Base-by-base conservation (phyloP, 1,284 basidiomycete species). In the Irpex rosettiformis region DNA sequence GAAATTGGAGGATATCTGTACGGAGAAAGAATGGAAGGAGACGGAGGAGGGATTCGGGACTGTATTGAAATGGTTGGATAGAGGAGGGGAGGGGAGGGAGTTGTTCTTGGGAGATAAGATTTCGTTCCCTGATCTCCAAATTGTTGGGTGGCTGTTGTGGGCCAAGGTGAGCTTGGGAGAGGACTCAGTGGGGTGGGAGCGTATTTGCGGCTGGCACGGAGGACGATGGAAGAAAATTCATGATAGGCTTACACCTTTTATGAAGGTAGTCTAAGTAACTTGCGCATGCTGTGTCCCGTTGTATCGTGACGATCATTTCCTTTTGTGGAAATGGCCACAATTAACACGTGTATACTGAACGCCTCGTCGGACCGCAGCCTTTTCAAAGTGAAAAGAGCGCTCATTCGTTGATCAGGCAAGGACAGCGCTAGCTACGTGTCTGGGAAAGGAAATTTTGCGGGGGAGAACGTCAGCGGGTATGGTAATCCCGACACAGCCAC, bases 181-280 rank as follows among this genome's bases (percentile, higher is more conserved):
- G 54, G 57, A 62, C 11, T 60, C 63, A 16, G 43, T 59, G 52
- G 65, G 63, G 24, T 66, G 65, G 65, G 47, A 48, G 52, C 54
- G 60, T 45, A 49, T 65, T 13, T 55, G 54, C 25, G n/a, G 54
- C 27, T 61, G 60, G 60, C 42, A 58, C 30, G 54, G 43, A 7
- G 60, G 60, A 10, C 58, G 37, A 28, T 61, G 60, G 60, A 53
- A 58, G 54, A 37, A 33, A 4, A 28, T 58, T 18, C 43, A 55
- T 10, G 57, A 58, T 27, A 43, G 49, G 8, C 57, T 61, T 18
- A 52, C 21, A 8, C 52, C 27, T 6, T 42, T 27, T 25, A 51
- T 47, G 43, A 47, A 18, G 10, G 22, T 21, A 18, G 18, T 18
- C 18, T 47, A 47, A 24, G 43, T 18, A 47, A 21, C 16, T 10